Base-by-base conservation (phyloP, 2,329 filamentous ascomycete genomes). In the Fusarium equiseti region DNA sequence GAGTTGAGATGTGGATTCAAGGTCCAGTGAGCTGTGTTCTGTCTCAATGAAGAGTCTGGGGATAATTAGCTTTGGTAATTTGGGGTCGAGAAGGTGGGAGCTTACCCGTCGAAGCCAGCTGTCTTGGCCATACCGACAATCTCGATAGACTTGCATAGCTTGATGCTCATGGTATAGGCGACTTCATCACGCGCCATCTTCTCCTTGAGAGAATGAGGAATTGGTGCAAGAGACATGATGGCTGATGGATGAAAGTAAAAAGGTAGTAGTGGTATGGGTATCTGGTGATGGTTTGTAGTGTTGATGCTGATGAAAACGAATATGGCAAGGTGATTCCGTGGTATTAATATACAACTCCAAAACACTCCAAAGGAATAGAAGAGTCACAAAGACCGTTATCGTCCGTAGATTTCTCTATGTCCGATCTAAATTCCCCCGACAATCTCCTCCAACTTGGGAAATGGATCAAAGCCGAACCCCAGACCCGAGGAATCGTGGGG, bases 11-110 rank as follows among this genome's bases (percentile, higher is more conserved):
- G 77, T 77, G 6, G 80, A 74, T 50, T 77, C 73, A 4, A 81
- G 67, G 2, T 79, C 78, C 3, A 82, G 68, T 1, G 75, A 73
- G 3, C 79, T 78, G 49, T 82, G 80, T 59, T 82, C 80, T 22
- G 80, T 73, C 18, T 83, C 81, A 31, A 83, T 79, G 65, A 82
- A 79, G 0, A 82, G 64, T 1, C 35, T 38, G 35, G 3, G 9
- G 5, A 10, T 18, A 6, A 18, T 38, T 38, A 38, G 32, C 16
- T 18, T 18, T 38, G 16, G 10, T 35, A 6, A 2, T 3, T 3
- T 9, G 5, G 5, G 32, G 16, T 31, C 6, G 8, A 6, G 32
- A 6, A 6, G 16, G 4, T 38, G 16, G 16, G 35, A 4, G 1
- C 35, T 38, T 38, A 38, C 35, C 77, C 72, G 43, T 82, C 76